Evolutionary conservation across 768 basidiomycete species (phyloP).

Genomic region (Postia placenta): DNA sequence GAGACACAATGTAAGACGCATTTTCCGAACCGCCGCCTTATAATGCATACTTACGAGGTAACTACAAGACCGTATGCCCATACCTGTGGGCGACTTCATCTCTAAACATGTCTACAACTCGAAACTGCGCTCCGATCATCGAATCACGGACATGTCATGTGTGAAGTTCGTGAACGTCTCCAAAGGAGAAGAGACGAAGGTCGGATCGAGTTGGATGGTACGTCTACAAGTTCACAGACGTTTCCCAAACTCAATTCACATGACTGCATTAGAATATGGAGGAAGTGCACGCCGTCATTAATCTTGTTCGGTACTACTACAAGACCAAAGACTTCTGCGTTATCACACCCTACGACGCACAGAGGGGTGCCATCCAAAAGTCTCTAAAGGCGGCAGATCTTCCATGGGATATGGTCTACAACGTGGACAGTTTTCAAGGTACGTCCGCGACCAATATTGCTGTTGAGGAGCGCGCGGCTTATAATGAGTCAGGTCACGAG

Average conservation of each 20-base stretch:
- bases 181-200: slow-evolving; percentile 30
- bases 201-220: slow-evolving; percentile 42
- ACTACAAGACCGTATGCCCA: slow-evolving; percentile 44
- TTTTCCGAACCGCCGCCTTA: too few relatives aligned
- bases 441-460: background rate
- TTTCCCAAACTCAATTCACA: background rate
- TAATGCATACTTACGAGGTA: too few relatives aligned
- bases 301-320: slow-evolving; percentile 39
- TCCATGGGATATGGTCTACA: slow-evolving; percentile 40
- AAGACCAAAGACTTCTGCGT: slow-evolving; percentile 32
- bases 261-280: slow-evolving; percentile 29
- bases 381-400: slow-evolving; percentile 27
- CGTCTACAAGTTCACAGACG: background rate
- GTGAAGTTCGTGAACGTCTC: slow-evolving; percentile 39
- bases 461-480: background rate
- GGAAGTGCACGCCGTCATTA: slow-evolving; percentile 34
- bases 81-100: slow-evolving; percentile 41
- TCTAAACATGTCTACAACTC: slow-evolving; percentile 37
- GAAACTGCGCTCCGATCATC: slow-evolving; percentile 34
- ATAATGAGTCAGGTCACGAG: slow-evolving; percentile 40
- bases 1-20: slow-evolving; percentile 44
- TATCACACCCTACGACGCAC: slow-evolving; percentile 52
- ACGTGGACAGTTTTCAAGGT: slow-evolving; percentile 55
- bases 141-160: slow-evolving; percentile 28
- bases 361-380: slow-evolving; percentile 36